Percentiles rank a stretch among this genome's conserved stretches.
These are phyloP conservation scores for Geotrichum candidum DNA, from an alignment of 1,139 yeast genomes.

Conservation along the genomic window DNA sequence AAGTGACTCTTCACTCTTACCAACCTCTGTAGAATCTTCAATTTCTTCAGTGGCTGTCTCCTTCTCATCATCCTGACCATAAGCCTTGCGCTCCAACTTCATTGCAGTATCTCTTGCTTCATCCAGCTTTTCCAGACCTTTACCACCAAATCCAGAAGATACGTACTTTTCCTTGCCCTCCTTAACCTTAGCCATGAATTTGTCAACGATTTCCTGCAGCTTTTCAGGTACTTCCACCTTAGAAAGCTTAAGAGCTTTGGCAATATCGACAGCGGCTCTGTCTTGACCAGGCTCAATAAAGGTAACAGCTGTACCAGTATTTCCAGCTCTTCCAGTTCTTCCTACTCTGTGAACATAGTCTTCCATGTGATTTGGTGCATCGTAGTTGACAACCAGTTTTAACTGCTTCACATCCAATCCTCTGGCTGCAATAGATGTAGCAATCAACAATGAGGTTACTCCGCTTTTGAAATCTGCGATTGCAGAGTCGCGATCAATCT, in stretches of 20 bases:
- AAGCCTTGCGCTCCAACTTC: conserved; percentile 44
- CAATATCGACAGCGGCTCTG: conserved; percentile 52
- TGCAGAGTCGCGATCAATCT: conserved; percentile 72
- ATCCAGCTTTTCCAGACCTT: conserved; percentile 79
- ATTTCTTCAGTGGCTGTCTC: conserved; percentile 29
- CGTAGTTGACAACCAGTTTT: conserved; percentile 74
- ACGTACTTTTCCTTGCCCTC: conserved; percentile 58
- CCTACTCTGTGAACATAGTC: conserved; percentile 97
- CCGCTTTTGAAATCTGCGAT: conserved; percentile 67
- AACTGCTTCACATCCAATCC: conserved; percentile 88
- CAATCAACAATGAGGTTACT: conserved; percentile 58
- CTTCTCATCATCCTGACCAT: conserved; percentile 28
- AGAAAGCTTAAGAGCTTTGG: conserved; percentile 59
- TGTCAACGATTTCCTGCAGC: conserved; percentile 48
- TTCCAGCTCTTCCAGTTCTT: conserved; percentile 91
- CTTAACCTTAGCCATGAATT: conserved; percentile 58
- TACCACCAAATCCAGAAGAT: conserved; percentile 84
- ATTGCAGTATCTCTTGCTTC: conserved; percentile 56
- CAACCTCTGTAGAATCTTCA: conserved; percentile 21
- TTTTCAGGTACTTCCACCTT: conserved; percentile 50
- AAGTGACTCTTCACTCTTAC: neutral
- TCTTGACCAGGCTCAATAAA: conserved; percentile 63
- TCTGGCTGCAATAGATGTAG: conserved; percentile 92
- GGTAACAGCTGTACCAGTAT: conserved; percentile 70
- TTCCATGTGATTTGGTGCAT: conserved; percentile 87